Evolutionary conservation across 108 stramenopile genomes (phyloP), one percentile per base, ranked within the genome.

Genomic region (Cylindrotheca closterium): DNA sequence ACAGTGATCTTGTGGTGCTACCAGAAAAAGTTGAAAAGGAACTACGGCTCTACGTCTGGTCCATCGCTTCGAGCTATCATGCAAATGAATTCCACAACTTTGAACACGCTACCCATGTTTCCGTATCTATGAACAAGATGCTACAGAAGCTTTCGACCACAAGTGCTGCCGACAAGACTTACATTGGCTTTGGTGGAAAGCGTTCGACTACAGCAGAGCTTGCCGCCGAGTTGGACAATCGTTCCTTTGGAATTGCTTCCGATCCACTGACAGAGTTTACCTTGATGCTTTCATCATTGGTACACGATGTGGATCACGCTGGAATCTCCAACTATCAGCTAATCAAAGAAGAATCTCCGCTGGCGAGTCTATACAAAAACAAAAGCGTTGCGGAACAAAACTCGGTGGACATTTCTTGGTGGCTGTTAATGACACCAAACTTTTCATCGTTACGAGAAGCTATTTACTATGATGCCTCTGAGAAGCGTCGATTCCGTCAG

Each of bases 281-380:
- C 17, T 74, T 77, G 26, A 67, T 74, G 4, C 77, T 75, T 47
- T 71, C 82, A 24, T 78, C 83, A 24, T 55, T 81, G 18, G 68
- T 81, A 26, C 83, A 81, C 46, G 80, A 84, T 58, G 80, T 84
- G 45, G 83, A 74, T 25, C 73, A 74, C 47, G 23, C 18, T 5
- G 73, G 73, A 42, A 29, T 74, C 7, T 37, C 65, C 2, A 74
- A 74, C 33, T 26, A 24, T 8, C 60, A 68, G 28, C 60, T 74
- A 1, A 58, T 74, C 19, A 7, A 47, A 24, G 67, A 74, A 25
- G 19, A n/a, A 1, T 30, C 72, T 23, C 68, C 49, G 21, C 34
- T 83, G 19, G 78, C 82, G 3, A 53, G 71, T 22, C 27, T 79
- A 52, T 83, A 83, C 68, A 83, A 83, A 32, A 79, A 83, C 58